A percentile compares a stretch with the other conserved stretches of the same genome.
Conservation (phyloP, 352 stramenopile species). For the Pythium scleroteichum region DNA sequence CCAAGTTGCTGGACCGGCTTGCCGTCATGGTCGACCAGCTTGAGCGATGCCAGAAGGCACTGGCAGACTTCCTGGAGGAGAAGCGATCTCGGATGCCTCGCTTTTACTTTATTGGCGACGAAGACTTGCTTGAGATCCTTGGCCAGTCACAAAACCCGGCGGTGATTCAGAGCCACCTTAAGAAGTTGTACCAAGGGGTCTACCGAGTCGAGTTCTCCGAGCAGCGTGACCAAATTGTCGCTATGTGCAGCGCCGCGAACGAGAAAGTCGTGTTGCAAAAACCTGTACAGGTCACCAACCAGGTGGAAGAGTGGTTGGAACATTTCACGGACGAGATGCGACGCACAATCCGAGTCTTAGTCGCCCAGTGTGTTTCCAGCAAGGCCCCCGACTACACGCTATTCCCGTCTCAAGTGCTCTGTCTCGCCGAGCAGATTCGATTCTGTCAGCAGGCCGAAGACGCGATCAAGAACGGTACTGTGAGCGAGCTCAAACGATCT, state of each 20-base stretch:
- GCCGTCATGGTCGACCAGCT: slow-evolving; percentile 91
- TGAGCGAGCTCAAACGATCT: slow-evolving; percentile 65
- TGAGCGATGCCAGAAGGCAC: slow-evolving; percentile 93
- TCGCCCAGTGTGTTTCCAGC: slow-evolving; percentile 75
- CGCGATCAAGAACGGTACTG: slow-evolving; percentile 74
- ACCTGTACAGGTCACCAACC: slow-evolving; percentile 85
- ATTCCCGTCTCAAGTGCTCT: slow-evolving; percentile 92
- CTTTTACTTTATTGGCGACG: slow-evolving; percentile 97
- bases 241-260: slow-evolving; percentile 82
- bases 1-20: slow-evolving; percentile 79
- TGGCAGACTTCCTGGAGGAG: slow-evolving; percentile 94
- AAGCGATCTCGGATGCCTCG: slow-evolving; percentile 93
- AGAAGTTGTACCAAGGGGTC: slow-evolving; percentile 96
- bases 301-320: slow-evolving; percentile 94
- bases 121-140: slow-evolving; percentile 96
- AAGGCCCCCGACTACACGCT: slow-evolving; percentile 85
- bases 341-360: slow-evolving; percentile 76
- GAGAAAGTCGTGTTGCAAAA: slow-evolving; percentile 85
- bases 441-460: slow-evolving; percentile 89
- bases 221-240: slow-evolving; percentile 78
- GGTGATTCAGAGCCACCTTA: slow-evolving; percentile 95
- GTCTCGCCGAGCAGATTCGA: slow-evolving; percentile 90
- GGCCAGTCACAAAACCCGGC: slow-evolving; percentile 91
- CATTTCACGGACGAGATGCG: slow-evolving; percentile 91
- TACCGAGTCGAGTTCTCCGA: slow-evolving; percentile 90